Base-by-base conservation (phyloP, 1,284 basidiomycete genomes). In the Kwoniella shivajii region DNA sequence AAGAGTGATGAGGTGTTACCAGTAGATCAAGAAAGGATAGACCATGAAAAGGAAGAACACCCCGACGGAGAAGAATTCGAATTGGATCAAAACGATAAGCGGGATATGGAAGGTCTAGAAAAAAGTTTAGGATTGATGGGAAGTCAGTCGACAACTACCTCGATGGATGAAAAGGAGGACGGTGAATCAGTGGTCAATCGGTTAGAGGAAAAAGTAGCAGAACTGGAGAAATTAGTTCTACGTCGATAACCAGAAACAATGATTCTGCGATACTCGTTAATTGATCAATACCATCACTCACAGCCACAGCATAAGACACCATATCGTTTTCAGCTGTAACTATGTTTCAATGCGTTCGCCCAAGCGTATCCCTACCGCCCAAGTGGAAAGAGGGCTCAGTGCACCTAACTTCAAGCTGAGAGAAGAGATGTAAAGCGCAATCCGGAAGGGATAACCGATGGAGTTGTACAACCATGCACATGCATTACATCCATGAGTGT, bases 51-150 rank as follows among this genome's bases (percentile, higher is more conserved):
- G 27, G 74, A 73, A 27, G 61, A 68, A 26, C 69, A 75, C 50
- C 55, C 36, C 4, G 68, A 63, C 14, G 64, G 52, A n/a, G 64
- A 59, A 7, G 75, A 78, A 69, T 85, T 85, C 82, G 79, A 81
- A 49, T 79, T 85, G 61, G 84, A 86, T 20, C 84, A 84, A 71
- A 80, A 77, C 16, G 82, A 82, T 45, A 53, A 64, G 48, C 52
- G 77, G 45, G 82, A 78, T 65, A 81, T 84, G 57, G 78, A 82
- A 37, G 74, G 73, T 27, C 61, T 84, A 33, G 80, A 84, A 68
- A 59, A 59, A 27, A 65, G 64, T 29, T 39, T 78, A 36, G 71
- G 63, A 22, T 61, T 54, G 4, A 33, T 72, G 41, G 64, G 64
- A 3, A 52, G 41, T 4, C 45, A 20, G 33, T 85, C 83, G 82